Percentiles rank a stretch among this genome's conserved stretches.
Conservation (phyloP, 2,329 filamentous ascomycete genomes). For the Phialophora tarda region DNA sequence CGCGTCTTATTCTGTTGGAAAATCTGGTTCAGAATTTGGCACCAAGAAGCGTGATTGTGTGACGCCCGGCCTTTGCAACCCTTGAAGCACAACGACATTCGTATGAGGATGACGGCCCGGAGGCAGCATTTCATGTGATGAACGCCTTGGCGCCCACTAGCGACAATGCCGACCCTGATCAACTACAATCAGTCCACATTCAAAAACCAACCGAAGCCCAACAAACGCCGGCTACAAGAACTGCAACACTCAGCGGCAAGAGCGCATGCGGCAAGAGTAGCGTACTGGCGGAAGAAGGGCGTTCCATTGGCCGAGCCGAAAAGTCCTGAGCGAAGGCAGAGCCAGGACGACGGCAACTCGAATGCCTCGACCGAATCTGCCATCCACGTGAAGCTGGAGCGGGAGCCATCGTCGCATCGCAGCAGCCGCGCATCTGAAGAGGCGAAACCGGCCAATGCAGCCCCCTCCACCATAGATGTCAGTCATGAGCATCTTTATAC, state of each 20-base stretch:
- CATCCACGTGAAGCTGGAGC: conserved; percentile 9
- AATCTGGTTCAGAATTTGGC: neutral
- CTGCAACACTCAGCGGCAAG: conserved; percentile 34
- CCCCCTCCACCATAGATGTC: neutral
- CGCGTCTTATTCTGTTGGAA: neutral
- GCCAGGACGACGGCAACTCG: conserved; percentile 6
- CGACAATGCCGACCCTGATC: conserved; percentile 28
- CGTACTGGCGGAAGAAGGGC: conserved; percentile 30
- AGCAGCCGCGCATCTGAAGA: neutral
- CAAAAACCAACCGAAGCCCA: conserved; percentile 24
- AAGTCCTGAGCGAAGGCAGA: neutral
- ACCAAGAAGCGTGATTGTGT: neutral
- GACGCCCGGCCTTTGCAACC: neutral
- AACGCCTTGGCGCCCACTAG: neutral
- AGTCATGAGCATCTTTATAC: neutral
- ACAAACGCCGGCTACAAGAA: conserved; percentile 34
- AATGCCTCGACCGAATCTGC: neutral
- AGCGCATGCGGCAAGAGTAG: conserved; percentile 32
- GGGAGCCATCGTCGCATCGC: neutral
- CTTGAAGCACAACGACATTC: neutral
- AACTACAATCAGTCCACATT: conserved; percentile 33
- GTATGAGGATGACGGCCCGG: neutral
- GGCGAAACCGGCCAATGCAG: neutral
- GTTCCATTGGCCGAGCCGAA: neutral
- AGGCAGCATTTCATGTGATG: neutral